These are phyloP conservation scores for Tetradesmus obliquus DNA, from an alignment of 139 green algal genomes.

Conservation along the genomic window DNA sequence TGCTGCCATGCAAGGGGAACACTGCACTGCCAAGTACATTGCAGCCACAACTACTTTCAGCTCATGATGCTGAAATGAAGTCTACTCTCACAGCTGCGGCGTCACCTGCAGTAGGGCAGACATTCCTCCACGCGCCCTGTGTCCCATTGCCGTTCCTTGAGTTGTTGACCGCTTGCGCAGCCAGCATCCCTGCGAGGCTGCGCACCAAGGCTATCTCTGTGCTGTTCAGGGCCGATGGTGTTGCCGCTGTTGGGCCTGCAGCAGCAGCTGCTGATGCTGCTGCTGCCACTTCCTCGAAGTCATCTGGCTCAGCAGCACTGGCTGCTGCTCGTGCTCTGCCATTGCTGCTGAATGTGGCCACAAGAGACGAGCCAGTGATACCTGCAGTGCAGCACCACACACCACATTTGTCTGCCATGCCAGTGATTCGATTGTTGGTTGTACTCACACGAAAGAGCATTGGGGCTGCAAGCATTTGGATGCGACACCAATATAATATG, in stretches of 20 bases:
- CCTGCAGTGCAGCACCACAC: background rate
- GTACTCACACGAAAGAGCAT: too few species aligned
- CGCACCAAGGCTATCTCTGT: background rate
- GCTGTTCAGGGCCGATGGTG: background rate
- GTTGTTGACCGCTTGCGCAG: background rate
- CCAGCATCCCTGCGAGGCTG: background rate
- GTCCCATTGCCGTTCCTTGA: background rate
- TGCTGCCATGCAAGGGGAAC: too few species aligned
- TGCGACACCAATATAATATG: too few species aligned
- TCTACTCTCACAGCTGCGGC: background rate
- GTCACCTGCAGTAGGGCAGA: too few species aligned
- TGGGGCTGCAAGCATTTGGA: too few species aligned
- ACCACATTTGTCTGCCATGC: background rate
- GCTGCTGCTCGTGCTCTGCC: background rate
- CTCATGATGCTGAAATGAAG: too few species aligned
- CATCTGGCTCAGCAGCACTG: background rate
- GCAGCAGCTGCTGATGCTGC: background rate
- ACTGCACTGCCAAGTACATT: too few species aligned
- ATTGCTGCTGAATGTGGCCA: background rate
- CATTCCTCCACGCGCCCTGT: background rate
- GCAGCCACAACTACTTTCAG: too few species aligned
- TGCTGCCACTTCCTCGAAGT: background rate
- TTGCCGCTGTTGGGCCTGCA: background rate
- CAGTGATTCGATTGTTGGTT: background rate
- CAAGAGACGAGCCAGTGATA: background rate